A percentile compares a stretch with the other conserved stretches of the same genome.
phyloP scores from a whole-genome alignment of 2,329 filamentous ascomycete species.

The Cercospora zeina region DNA sequence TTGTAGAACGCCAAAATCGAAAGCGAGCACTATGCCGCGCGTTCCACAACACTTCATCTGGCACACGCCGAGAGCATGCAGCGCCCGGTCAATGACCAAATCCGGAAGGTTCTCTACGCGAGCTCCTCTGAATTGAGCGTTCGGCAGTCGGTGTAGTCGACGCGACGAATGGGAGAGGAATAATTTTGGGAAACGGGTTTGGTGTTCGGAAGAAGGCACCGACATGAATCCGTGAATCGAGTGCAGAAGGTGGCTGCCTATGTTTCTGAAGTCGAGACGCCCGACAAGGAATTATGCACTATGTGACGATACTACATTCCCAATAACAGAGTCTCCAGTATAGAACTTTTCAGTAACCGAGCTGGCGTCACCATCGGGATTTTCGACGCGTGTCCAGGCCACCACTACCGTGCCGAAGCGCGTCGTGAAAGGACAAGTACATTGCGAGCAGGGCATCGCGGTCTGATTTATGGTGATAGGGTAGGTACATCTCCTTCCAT shows the following conservation, averaged over 20 bases:
- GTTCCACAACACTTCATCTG: background rate
- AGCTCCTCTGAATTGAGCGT: background rate
- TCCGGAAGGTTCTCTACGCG: background rate
- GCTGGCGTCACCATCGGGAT: background rate
- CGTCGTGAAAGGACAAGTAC: background rate
- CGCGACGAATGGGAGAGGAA: too few species aligned
- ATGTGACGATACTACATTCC: too few species aligned
- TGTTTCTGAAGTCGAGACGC: too few species aligned
- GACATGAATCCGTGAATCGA: too few species aligned
- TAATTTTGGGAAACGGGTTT: too few species aligned
- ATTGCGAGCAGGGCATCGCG: background rate
- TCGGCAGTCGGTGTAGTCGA: too few species aligned
- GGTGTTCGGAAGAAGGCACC: too few species aligned
- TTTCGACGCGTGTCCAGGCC: background rate
- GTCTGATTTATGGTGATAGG: background rate
- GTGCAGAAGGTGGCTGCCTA: too few species aligned
- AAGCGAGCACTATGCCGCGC: background rate
- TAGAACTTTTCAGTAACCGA: too few species aligned
- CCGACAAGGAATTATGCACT: too few species aligned
- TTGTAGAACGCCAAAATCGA: background rate
- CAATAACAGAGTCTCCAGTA: too few species aligned
- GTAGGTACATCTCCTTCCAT: too few species aligned
- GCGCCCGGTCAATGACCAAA: background rate
- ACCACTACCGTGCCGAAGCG: background rate
- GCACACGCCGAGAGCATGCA: background rate